Evolutionary conservation across 345 rosid species (phyloP), one percentile per base, ranked within the genome.

Genomic region (Ailanthus altissimus): DNA sequence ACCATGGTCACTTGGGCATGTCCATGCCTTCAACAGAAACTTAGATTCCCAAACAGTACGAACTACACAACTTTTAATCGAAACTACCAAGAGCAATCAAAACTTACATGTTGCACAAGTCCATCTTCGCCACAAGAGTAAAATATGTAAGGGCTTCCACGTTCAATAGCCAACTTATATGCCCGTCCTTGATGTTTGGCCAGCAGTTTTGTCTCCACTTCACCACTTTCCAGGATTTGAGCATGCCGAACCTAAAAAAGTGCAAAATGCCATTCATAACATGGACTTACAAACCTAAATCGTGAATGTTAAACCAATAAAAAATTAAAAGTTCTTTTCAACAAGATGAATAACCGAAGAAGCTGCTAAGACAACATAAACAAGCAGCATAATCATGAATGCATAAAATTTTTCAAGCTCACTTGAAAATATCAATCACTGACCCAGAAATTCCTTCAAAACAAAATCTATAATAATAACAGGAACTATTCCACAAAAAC

Each of bases 51-150:
- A 65, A 6, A 23, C 18, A 10, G 38, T 38, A 36, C 14, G 18
- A 64, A 75, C n/a, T 6, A 62, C 25, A 46, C 45, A 74, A 49
- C 26, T 75, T 65, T 25, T 23, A 25, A 68, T 14, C 25, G 47
- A 38, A 77, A 32, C 47, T 15, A 49, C 65, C 8, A 67, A 75
- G 21, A 59, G 50, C 14, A 78, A 60, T 59, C 57, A 78, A 3
- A 32, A 88, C 98, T 91, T 75, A 93, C 98, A 69, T 86, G 98
- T 72, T 93, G 93, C 76, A 96, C 98, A 78, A 90, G 64, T 70
- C 97, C 99, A 88, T 96, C 99, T 89, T 92, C 97, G 61, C 92
- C 98, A 65, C 98, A 93, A 9, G 94, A 86, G 82, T 92, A 96
- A 50, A 96, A 88, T 73, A 87, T 78, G 81, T 89, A 83, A 54